Evolutionary conservation across 2,329 filamentous ascomycete species (phyloP).

Genomic region (Hansfordia pulvinata): DNA sequence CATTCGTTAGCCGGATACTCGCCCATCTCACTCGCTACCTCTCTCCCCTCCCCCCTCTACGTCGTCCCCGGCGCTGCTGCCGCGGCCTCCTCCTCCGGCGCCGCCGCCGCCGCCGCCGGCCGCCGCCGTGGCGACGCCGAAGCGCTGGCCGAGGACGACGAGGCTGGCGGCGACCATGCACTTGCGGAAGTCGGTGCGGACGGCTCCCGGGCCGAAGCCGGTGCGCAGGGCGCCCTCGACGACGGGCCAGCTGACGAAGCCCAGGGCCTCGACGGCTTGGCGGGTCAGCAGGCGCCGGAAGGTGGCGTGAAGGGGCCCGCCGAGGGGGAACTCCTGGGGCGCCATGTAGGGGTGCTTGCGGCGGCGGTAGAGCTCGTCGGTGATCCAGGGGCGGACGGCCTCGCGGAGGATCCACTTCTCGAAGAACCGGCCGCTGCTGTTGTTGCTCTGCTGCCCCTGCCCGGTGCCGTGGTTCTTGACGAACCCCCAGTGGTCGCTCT

Average conservation of each 20-base stretch:
- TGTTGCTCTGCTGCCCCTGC: conserved; percentile 1
- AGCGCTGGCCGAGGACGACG: conserved; percentile 27
- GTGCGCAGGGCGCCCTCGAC: conserved; percentile 18
- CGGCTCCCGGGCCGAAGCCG: conserved; percentile 23
- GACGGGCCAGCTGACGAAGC: conserved; percentile 24
- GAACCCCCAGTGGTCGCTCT: too few relatives aligned
- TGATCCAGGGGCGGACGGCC: conserved; percentile 7
- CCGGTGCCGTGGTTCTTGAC: too few relatives aligned
- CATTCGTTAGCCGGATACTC: too few relatives aligned
- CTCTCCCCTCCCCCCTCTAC: too few relatives aligned
- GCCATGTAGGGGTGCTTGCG: too few relatives aligned
- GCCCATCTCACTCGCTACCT: too few relatives aligned
- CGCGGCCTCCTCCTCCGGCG: too few relatives aligned
- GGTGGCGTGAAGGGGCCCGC: conserved; percentile 26
- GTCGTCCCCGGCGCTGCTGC: too few relatives aligned
- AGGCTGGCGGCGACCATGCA: conserved; percentile 24
- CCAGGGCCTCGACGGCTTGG: conserved; percentile 21
- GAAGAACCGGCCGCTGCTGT: conserved; percentile 4
- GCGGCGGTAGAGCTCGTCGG: too few relatives aligned
- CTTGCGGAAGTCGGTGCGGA: conserved; percentile 19
- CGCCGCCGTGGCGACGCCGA: conserved; percentile 19
- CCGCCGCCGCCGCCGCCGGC: too few relatives aligned
- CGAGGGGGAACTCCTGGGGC: too few relatives aligned
- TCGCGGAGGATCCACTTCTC: conserved; percentile 10
- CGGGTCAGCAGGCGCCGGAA: conserved; percentile 17